Conservation (phyloP, 2,329 filamentous ascomycete genomes). For the Scytalidium sp. region DNA sequence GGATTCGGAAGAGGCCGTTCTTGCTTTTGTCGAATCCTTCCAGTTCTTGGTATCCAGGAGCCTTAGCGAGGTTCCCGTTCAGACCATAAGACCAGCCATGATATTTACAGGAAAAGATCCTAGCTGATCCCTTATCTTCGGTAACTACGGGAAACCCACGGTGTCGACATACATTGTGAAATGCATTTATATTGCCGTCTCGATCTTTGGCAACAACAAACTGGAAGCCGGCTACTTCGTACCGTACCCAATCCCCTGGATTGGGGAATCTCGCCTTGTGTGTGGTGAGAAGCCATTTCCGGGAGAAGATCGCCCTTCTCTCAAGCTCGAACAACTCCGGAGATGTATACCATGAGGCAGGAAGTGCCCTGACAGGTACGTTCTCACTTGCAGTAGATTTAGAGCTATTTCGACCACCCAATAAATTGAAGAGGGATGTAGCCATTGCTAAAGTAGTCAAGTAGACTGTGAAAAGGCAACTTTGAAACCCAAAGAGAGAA, state of each 20-base stretch:
- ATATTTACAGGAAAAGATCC: conserved; percentile 40
- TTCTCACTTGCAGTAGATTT: neutral
- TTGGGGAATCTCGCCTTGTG: conserved; percentile 32
- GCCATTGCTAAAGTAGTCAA: neutral
- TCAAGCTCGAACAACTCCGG: conserved; percentile 42
- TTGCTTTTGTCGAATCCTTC: conserved; percentile 35
- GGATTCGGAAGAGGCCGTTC: conserved; percentile 31
- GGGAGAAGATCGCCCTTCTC: conserved; percentile 39
- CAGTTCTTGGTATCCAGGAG: conserved; percentile 37
- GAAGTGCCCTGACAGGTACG: conserved; percentile 25
- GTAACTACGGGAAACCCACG: conserved; percentile 36
- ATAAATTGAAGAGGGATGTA: neutral
- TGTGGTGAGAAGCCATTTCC: conserved; percentile 35
- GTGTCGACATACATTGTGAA: conserved; percentile 42
- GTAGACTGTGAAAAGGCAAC: neutral
- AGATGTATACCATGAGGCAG: conserved; percentile 41
- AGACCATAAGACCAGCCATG: conserved; percentile 44
- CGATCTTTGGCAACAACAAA: conserved; percentile 37
- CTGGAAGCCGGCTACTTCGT: conserved; percentile 31
- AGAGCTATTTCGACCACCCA: neutral
- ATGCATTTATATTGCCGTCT: conserved; percentile 28
- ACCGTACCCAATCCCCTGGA: conserved; percentile 33
- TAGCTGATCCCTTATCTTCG: conserved; percentile 32
- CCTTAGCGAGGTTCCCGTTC: conserved; percentile 39
- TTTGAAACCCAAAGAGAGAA: neutral